phyloP scores from a whole-genome alignment of 2,329 filamentous ascomycete species.

The Aspergillus ochraceoroseus region DNA sequence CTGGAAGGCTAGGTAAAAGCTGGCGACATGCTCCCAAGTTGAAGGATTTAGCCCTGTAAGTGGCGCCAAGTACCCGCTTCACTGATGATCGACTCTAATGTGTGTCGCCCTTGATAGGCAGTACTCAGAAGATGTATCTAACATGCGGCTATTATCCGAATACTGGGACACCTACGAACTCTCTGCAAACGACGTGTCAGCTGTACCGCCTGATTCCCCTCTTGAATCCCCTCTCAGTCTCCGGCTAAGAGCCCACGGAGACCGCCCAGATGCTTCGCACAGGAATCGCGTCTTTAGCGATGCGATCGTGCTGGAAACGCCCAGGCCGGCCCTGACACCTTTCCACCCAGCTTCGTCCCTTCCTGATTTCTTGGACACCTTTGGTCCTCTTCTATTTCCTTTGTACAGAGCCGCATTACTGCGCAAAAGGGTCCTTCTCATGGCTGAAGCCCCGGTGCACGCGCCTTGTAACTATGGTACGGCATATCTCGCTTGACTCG shows the following conservation, averaged over 20 bases:
- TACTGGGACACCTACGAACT: conserved; percentile 64
- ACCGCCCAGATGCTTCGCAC: conserved; percentile 27
- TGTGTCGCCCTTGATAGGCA: conserved; percentile 28
- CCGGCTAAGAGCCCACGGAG: conserved; percentile 52
- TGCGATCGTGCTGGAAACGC: conserved; percentile 38
- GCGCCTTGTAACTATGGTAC: conserved; percentile 82
- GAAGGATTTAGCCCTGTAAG: conserved; percentile 67
- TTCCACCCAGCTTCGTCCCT: conserved; percentile 86
- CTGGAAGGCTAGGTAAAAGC: conserved; percentile 76
- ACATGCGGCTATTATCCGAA: conserved; percentile 62
- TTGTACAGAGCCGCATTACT: conserved; percentile 81
- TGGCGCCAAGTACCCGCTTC: neutral
- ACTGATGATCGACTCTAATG: conserved; percentile 14
- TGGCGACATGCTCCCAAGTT: conserved; percentile 81
- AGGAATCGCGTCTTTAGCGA: conserved; percentile 42
- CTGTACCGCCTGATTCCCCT: conserved; percentile 44
- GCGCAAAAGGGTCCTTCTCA: conserved; percentile 81
- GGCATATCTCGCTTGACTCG: conserved; percentile 17
- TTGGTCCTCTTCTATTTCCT: conserved; percentile 88
- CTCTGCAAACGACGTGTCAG: conserved; percentile 36
- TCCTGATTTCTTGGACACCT: conserved; percentile 68
- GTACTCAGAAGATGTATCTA: conserved; percentile 61
- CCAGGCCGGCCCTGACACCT: conserved; percentile 60
- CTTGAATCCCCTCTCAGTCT: conserved; percentile 50
- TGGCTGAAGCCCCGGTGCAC: conserved; percentile 80